These are phyloP conservation scores for Podaxis sp. DNA, from an alignment of 768 basidiomycete species.

Conservation along the genomic window DNA sequence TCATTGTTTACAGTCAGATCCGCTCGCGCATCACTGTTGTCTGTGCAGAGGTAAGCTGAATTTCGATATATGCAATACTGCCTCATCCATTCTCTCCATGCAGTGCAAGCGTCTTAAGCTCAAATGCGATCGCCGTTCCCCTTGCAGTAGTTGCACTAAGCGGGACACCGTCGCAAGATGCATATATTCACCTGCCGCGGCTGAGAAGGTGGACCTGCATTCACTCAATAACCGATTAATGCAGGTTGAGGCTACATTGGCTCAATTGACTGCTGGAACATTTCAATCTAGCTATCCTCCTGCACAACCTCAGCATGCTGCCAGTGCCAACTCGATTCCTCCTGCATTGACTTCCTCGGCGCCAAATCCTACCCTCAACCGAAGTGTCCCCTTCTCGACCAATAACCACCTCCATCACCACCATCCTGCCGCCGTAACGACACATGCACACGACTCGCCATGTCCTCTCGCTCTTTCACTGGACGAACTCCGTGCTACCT, in stretches of 20 bases:
- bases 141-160: slow-evolving; percentile 76
- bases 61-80: background rate
- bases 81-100: slow-evolving; percentile 7
- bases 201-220: slow-evolving; percentile 88
- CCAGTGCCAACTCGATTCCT: background rate
- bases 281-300: slow-evolving; percentile 34
- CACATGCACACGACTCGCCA: slow-evolving; percentile 26
- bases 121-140: slow-evolving; percentile 76
- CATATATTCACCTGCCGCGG: slow-evolving; percentile 75
- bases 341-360: slow-evolving; percentile 5
- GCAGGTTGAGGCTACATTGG: slow-evolving; percentile 59
- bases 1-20: slow-evolving; percentile 11
- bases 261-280: slow-evolving; percentile 40
- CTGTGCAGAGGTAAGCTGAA: slow-evolving; percentile 15
- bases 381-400: background rate
- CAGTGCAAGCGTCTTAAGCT: slow-evolving; percentile 88
- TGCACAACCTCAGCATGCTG: slow-evolving; percentile 7
- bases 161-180: slow-evolving; percentile 72
- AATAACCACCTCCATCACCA: slow-evolving; percentile 26
- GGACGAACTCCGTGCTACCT: slow-evolving; percentile 55
- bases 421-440: slow-evolving; percentile 25
- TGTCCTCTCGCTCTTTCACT: slow-evolving; percentile 46
- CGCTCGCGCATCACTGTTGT: slow-evolving; percentile 19
- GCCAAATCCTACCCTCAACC: background rate
- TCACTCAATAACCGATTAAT: slow-evolving; percentile 79